Evolutionary conservation across 108 stramenopile genomes (phyloP).

Genomic region (Nitzschia sp.): DNA sequence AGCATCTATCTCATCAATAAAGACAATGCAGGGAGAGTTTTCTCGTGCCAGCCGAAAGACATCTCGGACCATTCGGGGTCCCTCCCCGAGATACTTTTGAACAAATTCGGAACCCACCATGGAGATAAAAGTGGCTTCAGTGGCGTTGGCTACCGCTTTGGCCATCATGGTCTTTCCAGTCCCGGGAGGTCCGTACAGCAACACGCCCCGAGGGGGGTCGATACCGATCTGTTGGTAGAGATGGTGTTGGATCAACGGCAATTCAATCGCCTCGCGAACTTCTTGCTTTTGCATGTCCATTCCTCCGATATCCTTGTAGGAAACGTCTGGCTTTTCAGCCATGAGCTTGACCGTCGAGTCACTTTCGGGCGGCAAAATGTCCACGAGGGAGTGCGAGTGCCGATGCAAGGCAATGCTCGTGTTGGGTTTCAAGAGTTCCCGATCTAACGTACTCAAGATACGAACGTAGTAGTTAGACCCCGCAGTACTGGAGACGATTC

Average conservation of each 20-base stretch:
- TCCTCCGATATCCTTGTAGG: slow-evolving; percentile 99
- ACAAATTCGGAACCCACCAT: slow-evolving; percentile 99
- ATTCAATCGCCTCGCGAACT: slow-evolving; percentile 98
- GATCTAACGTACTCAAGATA: slow-evolving; percentile 94
- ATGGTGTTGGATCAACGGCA: slow-evolving; percentile 97
- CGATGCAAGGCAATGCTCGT: slow-evolving; percentile 97
- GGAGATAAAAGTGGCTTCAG: slow-evolving; percentile 97
- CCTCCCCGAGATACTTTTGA: slow-evolving; percentile 99
- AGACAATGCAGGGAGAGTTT: slow-evolving; percentile 96
- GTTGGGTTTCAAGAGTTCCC: slow-evolving; percentile 97
- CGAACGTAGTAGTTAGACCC: slow-evolving; percentile 98
- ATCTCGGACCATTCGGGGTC: slow-evolving; percentile 99
- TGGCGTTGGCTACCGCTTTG: slow-evolving; percentile 98
- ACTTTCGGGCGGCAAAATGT: slow-evolving; percentile 97
- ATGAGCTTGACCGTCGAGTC: slow-evolving; percentile 99
- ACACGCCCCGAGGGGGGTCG: slow-evolving; percentile 98
- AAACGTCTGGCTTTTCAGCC: slow-evolving; percentile 98
- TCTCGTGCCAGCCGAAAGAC: slow-evolving; percentile 99
- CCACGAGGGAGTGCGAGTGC: slow-evolving; percentile 97
- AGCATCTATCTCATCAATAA: slow-evolving; percentile 99
- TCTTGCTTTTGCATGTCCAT: slow-evolving; percentile 99
- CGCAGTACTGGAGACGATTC: slow-evolving; percentile 94
- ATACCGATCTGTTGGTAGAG: slow-evolving; percentile 99
- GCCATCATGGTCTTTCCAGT: slow-evolving; percentile 99
- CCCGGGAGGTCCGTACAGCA: slow-evolving; percentile 91